These are phyloP conservation scores for Phialophora tarda DNA, from an alignment of 2,329 filamentous ascomycete genomes.

Conservation along the genomic window DNA sequence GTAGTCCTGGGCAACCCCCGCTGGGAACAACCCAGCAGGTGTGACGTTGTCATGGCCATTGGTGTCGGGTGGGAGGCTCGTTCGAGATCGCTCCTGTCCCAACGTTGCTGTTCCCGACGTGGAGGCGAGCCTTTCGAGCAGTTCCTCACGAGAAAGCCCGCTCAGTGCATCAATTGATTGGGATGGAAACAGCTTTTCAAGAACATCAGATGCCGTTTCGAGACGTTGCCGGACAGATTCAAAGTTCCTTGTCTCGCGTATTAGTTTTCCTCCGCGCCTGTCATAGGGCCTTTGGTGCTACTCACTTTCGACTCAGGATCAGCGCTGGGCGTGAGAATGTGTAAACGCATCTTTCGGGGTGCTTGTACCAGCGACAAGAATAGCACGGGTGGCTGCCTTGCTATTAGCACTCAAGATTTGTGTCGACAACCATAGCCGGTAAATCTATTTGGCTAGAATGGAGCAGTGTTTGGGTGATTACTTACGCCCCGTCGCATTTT, in stretches of 20 bases:
- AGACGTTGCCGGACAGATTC: slow-evolving; percentile 24
- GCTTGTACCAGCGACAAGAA: slow-evolving; percentile 28
- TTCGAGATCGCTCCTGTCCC: not conserved
- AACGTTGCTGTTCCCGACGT: not conserved
- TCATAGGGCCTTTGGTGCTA: not conserved
- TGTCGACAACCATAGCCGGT: not conserved
- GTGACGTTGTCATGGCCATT: not conserved
- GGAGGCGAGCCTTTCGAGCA: slow-evolving; percentile 15
- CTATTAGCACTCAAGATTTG: not conserved
- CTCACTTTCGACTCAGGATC: slow-evolving; percentile 26
- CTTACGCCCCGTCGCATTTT: slow-evolving; percentile 19
- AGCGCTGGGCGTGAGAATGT: slow-evolving; percentile 22
- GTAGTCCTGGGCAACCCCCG: not conserved
- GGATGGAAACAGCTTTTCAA: slow-evolving; percentile 22
- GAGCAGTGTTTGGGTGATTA: not conserved
- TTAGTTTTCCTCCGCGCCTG: not conserved
- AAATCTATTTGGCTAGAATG: not conserved
- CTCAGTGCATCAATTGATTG: slow-evolving; percentile 16
- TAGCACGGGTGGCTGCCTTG: slow-evolving; percentile 23
- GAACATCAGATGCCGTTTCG: slow-evolving; percentile 22
- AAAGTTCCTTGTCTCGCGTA: slow-evolving; percentile 13
- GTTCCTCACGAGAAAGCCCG: slow-evolving; percentile 17
- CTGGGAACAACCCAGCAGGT: not conserved
- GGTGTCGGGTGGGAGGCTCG: not conserved
- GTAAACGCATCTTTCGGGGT: slow-evolving; percentile 25